phyloP scores from a whole-genome alignment of 2,329 filamentous ascomycete genomes.

The Aureobasidium musti region DNA sequence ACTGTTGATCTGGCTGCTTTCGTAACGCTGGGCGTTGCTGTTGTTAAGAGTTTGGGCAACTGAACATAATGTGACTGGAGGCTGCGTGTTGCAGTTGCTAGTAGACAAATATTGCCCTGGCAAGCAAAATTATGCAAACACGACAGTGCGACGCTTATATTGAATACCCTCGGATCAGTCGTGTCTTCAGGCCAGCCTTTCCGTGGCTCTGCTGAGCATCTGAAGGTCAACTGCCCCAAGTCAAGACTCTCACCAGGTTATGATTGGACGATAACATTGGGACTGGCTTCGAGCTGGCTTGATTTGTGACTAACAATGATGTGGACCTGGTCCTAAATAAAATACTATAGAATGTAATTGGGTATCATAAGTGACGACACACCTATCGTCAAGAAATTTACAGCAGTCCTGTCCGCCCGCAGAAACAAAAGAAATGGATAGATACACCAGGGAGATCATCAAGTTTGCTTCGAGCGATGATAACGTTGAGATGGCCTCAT shows the following conservation, averaged over 20 bases:
- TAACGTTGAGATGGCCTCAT: too few relatives aligned
- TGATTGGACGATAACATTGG: not conserved
- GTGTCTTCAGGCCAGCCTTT: not conserved
- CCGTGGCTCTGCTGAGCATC: not conserved
- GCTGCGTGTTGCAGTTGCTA: not conserved
- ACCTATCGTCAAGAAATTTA: constrained; percentile 4
- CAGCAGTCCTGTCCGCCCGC: constrained; percentile 8
- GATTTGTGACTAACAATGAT: not conserved
- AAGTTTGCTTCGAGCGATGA: not conserved
- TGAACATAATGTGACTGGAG: not conserved
- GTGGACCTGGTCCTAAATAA: not conserved
- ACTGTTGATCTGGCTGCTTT: constrained; percentile 28
- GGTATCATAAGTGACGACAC: constrained; percentile 11
- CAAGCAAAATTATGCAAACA: not conserved
- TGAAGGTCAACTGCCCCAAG: not conserved
- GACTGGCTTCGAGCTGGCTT: not conserved
- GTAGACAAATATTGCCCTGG: not conserved
- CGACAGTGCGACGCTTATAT: not conserved
- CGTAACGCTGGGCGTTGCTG: constrained; percentile 16
- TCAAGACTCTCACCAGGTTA: not conserved
- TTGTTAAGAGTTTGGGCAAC: constrained; percentile 19
- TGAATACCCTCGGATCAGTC: not conserved
- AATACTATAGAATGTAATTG: constrained; percentile 7
- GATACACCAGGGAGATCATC: not conserved
- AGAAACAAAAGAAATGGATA: not conserved